Base-by-base conservation (phyloP, 1,139 yeast species). In the Hemisphaericaspora subhashii region DNA sequence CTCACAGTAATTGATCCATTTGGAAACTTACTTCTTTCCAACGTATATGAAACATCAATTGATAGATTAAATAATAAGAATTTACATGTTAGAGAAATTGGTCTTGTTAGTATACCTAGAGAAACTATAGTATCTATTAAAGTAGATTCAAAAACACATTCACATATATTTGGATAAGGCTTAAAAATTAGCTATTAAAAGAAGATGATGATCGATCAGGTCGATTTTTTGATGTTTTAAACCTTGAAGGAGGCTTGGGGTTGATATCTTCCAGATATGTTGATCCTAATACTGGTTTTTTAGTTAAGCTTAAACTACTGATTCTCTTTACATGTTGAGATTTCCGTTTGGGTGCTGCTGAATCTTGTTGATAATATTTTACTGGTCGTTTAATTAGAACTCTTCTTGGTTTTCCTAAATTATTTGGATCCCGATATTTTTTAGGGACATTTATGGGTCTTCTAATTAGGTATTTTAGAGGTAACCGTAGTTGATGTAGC, bases 91-190 rank as follows among this genome's bases (percentile, higher is more conserved):
- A 54, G 77, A 51, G 71, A 67, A 37, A 52, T 71, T 35, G 77
- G 77, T 0, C 54, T 72, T 43, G 75, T 70, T n/a, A 72, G 77
- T 54, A 64, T 72, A 3, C 77, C 76, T 1, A 54, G 62, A 43
- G 58, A 56, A 3, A 57, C 62, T 33, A 57, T 71, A 5, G 47
- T 38, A 5, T 53, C 49, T 23, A 53, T 70, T 3, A 51, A 49
- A 33, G 52, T 66, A 37, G 60, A 58, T 32, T 48, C 53, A 24
- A 56, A 50, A 38, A 51, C 55, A 1, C 50, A 57, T 41, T 41
- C 43, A 12, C 41, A 35, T 23, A 41, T 46, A 37, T 45, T 42
- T 34, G 38, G 38, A n/a, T n/a, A n/a, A n/a, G n/a, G n/a, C n/a
- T n/a, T n/a, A n/a, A n/a, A n/a, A n/a, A n/a, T 6, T 30, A 38